Base-by-base conservation (phyloP, 2,329 filamentous ascomycete species). In the Fusarium hostae region DNA sequence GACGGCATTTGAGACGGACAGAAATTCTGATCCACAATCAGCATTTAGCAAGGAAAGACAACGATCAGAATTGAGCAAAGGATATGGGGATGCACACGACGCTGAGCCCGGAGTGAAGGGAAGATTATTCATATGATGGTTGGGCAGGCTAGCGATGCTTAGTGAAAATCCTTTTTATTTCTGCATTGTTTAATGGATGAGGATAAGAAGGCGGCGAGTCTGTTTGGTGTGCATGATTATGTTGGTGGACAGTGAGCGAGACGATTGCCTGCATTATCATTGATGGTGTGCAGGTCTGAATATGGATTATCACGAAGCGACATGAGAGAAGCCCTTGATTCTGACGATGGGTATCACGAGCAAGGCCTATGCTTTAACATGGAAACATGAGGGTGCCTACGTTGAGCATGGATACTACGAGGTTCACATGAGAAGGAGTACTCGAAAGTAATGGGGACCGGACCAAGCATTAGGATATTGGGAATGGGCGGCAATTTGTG, bases 101-200 rank as follows among this genome's bases (percentile, higher is more conserved):
- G 47, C 30, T 43, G 45, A 22, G 37, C 30, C 48, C 30, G 32
- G 37, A 32, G n/a, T 61, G 61, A 54, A 67, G 63, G 61, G 65
- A 4, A 26, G 55, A 69, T 73, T 62, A 59, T 71, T 70, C 59
- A 61, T 57, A 55, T 35, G 60, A 47, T 59, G 63, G 55, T 45
- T 67, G 63, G 72, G 72, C 51, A 74, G 74, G 66, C 68, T 59
- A 70, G 68, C 70, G 67, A 76, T 73, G 66, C 66, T 75, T 71
- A 41, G 63, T 68, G 63, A 74, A 66, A 71, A 64, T 67, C 50
- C 44, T 55, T 62, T 47, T 65, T 74, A 44, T 70, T 66, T 68
- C 35, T 73, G 71, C 71, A 71, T 75, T 61, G 61, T 50, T 68
- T 63, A 64, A 66, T 61, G 63, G 60, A 64, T 45, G 16, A 44